Percentiles rank a stretch among this genome's conserved stretches.
phyloP scores from a whole-genome alignment of 495 filamentous ascomycete species.

The Haplographium delicatum region DNA sequence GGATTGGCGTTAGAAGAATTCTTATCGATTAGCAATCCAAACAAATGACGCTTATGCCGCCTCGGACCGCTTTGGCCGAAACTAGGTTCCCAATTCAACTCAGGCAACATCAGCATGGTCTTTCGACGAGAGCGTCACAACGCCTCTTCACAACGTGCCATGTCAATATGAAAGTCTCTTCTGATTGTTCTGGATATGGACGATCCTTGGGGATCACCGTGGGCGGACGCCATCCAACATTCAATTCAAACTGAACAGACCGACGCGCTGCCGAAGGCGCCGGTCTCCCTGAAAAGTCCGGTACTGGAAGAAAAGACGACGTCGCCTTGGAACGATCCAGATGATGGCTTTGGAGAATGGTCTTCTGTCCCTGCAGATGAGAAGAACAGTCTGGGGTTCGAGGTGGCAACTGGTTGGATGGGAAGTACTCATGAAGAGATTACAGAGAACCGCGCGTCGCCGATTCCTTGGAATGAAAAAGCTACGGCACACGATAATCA shows the following conservation, averaged over 20 bases:
- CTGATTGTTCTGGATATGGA: constrained; percentile 39
- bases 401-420: constrained; percentile 5
- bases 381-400: constrained; percentile 7
- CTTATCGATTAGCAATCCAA: constrained; percentile 27
- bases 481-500: background rate
- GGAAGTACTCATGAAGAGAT: too few relatives aligned
- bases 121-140: too few relatives aligned
- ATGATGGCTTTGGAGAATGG: constrained; percentile 37
- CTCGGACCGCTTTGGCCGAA: too few relatives aligned
- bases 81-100: too few relatives aligned
- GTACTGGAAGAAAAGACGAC: constrained; percentile 14
- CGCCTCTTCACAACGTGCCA: background rate
- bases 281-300: constrained; percentile 9
- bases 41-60: constrained; percentile 2
- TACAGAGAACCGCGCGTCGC: background rate
- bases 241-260: constrained; percentile 4
- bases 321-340: constrained; percentile 19
- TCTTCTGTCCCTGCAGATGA: constrained; percentile 5
- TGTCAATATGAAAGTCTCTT: constrained; percentile 24
- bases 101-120: too few relatives aligned
- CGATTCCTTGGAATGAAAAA: constrained; percentile 6
- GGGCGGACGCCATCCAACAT: constrained; percentile 33
- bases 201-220: constrained; percentile 53
- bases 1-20: constrained; percentile 7
- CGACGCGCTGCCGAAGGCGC: constrained; percentile 3